These are phyloP conservation scores for Moesziomyces sp. DNA, from an alignment of 1,284 basidiomycete genomes.

Conservation along the genomic window DNA sequence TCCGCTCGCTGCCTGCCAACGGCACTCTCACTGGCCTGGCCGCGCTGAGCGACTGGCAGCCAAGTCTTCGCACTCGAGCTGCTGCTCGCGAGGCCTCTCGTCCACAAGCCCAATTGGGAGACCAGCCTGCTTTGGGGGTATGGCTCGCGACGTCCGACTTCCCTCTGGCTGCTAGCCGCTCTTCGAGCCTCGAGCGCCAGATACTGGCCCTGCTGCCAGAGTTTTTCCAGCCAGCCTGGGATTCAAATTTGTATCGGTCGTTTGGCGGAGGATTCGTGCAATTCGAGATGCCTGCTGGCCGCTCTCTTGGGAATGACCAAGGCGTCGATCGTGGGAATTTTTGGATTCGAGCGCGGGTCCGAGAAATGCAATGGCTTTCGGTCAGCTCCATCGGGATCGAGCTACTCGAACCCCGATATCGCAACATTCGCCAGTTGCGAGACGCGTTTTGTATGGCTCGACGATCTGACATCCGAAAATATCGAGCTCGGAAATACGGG, in stretches of 20 bases:
- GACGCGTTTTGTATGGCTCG: neutral
- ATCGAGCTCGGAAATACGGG: too few relatives aligned
- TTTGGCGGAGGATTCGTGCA: neutral
- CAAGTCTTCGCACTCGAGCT: too few relatives aligned
- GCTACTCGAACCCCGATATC: too few relatives aligned
- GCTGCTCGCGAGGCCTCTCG: too few relatives aligned
- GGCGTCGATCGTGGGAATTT: conserved; percentile 27
- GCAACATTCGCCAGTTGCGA: too few relatives aligned
- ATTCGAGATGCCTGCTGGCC: conserved; percentile 1
- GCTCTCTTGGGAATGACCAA: neutral
- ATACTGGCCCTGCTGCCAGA: conserved; percentile 15
- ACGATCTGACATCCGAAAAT: too few relatives aligned
- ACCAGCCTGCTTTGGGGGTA: neutral
- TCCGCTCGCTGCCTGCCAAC: neutral
- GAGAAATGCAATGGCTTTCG: neutral
- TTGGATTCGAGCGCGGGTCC: conserved; percentile 13
- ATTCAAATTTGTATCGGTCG: neutral
- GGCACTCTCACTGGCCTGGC: neutral
- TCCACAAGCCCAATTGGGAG: neutral
- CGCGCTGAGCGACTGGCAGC: too few relatives aligned
- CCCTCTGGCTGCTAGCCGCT: too few relatives aligned
- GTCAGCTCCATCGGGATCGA: neutral
- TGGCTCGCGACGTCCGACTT: neutral
- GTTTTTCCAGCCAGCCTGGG: conserved; percentile 1
- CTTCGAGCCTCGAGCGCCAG: neutral